Conservation (phyloP, 352 stramenopile species). For the Phytophthora melonis region DNA sequence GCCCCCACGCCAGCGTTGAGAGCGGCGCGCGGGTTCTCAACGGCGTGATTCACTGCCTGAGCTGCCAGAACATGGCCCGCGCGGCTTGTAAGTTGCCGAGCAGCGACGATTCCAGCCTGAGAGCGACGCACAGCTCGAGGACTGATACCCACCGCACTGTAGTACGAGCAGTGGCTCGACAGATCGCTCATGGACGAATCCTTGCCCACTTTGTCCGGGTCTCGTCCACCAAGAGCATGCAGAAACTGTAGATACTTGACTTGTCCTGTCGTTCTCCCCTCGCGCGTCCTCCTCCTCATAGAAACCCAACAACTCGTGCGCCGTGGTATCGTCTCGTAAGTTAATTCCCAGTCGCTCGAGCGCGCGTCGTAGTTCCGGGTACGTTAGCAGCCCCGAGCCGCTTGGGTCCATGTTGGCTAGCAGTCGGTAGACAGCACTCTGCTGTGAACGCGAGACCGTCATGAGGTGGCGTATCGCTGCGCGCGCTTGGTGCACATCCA, state of each 20-base stretch:
- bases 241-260: slow-evolving; percentile 76
- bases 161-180: slow-evolving; percentile 84
- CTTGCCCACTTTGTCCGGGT: slow-evolving; percentile 61
- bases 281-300: slow-evolving; percentile 71
- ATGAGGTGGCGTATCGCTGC: slow-evolving; percentile 65
- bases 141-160: slow-evolving; percentile 75
- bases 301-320: slow-evolving; percentile 48
- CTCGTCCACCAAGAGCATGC: slow-evolving; percentile 66
- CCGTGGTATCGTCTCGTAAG: slow-evolving; percentile 46
- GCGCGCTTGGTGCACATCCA: slow-evolving; percentile 59
- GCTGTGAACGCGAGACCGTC: slow-evolving; percentile 48
- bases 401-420: slow-evolving; percentile 67
- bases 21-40: slow-evolving; percentile 34
- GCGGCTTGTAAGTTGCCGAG: slow-evolving; percentile 37
- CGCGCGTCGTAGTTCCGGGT: slow-evolving; percentile 66
- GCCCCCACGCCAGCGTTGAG: slow-evolving; percentile 45
- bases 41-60: slow-evolving; percentile 40
- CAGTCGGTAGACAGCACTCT: slow-evolving; percentile 70
- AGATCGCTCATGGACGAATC: slow-evolving; percentile 72
- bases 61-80: slow-evolving; percentile 52
- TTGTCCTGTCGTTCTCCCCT: slow-evolving; percentile 49
- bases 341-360: slow-evolving; percentile 65
- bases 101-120: slow-evolving; percentile 26
- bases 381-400: slow-evolving; percentile 61
- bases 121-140: slow-evolving; percentile 50